Percentiles rank a stretch among this genome's conserved stretches.
Conservation (phyloP, 345 rosid species). For the Melastoma malabathricum region DNA sequence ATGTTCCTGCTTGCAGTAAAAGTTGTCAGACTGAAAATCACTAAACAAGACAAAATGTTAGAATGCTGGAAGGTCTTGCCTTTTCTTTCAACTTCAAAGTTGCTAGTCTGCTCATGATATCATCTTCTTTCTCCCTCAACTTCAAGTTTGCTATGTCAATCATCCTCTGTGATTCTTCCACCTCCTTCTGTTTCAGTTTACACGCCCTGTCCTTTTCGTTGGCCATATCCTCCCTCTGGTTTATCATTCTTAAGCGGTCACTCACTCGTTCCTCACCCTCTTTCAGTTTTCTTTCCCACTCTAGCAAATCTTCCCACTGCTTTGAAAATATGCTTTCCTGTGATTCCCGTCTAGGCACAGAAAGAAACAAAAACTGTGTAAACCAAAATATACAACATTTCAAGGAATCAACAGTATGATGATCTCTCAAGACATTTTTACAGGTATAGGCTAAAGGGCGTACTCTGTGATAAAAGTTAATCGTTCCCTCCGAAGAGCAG, state of each 20-base stretch:
- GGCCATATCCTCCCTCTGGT: conserved; percentile 89
- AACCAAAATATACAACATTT: too few relatives aligned
- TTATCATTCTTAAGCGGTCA: conserved; percentile 43
- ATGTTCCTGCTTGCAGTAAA: conserved; percentile 38
- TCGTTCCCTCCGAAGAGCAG: conserved; percentile 55
- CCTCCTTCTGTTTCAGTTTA: conserved; percentile 65
- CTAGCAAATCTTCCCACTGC: conserved; percentile 90
- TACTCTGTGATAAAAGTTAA: conserved; percentile 73
- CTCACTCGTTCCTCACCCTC: conserved; percentile 85
- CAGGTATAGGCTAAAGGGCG: conserved; percentile 5
- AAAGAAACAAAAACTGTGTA: too few relatives aligned
- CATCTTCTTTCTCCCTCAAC: conserved; percentile 61
- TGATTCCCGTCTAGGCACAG: conserved; percentile 49
- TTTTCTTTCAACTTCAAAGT: conserved; percentile 47
- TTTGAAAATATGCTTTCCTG: conserved; percentile 51
- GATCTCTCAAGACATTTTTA: too few relatives aligned
- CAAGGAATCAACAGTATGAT: too few relatives aligned
- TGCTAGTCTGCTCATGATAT: conserved; percentile 45
- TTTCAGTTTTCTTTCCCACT: conserved; percentile 80
- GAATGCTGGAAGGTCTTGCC: conserved; percentile 20
- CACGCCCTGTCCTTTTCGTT: conserved; percentile 55
- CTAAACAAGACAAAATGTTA: not conserved
- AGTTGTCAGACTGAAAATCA: conserved; percentile 2
- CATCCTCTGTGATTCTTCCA: conserved; percentile 66
- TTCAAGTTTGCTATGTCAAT: conserved; percentile 46